These are phyloP conservation scores for Fusarium fujikuroi DNA, from an alignment of 2,329 filamentous ascomycete genomes.

Conservation along the genomic window DNA sequence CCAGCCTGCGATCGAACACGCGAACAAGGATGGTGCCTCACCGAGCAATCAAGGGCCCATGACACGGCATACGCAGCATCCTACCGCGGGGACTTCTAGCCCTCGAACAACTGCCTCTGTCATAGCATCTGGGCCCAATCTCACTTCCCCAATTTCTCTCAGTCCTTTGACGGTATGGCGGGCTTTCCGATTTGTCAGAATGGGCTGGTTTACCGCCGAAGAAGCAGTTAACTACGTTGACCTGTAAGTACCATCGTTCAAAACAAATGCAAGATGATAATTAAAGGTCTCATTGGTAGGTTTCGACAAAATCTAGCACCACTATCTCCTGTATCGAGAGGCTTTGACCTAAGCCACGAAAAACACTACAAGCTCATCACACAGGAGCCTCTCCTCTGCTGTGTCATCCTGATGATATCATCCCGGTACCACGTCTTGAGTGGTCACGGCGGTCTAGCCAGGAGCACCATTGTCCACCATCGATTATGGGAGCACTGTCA, in stretches of 20 bases:
- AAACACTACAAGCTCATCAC: constrained; percentile 60
- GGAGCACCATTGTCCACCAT: constrained; percentile 64
- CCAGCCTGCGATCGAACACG: constrained; percentile 50
- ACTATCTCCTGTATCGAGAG: constrained; percentile 60
- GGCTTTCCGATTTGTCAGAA: constrained; percentile 59
- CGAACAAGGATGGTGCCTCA: neutral
- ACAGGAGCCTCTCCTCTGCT: constrained; percentile 63
- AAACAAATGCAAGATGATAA: neutral
- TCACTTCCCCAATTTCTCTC: accelerated
- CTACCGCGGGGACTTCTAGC: neutral
- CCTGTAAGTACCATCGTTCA: constrained; percentile 47
- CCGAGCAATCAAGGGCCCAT: neutral
- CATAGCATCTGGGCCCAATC: neutral
- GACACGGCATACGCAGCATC: neutral
- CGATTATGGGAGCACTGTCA: constrained; percentile 65
- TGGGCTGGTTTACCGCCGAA: constrained; percentile 65
- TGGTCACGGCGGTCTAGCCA: constrained; percentile 56
- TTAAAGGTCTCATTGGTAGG: neutral
- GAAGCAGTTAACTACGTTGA: constrained; percentile 65
- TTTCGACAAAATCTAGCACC: constrained; percentile 27
- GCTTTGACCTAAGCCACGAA: constrained; percentile 60
- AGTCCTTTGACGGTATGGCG: constrained; percentile 20
- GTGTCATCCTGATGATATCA: constrained; percentile 64
- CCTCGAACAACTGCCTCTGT: neutral
- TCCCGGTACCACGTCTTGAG: constrained; percentile 60